A percentile compares a stretch with the other conserved stretches of the same genome.
These are phyloP conservation scores for Trichophyton verrucosum DNA, from an alignment of 2,329 filamentous ascomycete species.

Conservation along the genomic window DNA sequence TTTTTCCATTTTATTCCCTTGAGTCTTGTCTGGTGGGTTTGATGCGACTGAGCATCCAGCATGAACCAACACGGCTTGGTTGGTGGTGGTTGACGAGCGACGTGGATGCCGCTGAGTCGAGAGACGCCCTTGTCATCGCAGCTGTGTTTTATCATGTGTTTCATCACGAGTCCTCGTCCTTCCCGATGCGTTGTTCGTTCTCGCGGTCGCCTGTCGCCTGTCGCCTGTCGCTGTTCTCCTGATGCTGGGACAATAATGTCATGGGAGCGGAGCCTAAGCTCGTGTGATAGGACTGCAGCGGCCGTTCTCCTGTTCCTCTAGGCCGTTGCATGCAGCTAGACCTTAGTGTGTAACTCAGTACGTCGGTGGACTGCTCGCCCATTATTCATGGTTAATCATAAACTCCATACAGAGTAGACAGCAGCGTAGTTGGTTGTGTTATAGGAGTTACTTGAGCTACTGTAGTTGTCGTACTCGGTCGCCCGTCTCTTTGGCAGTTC, in stretches of 20 bases:
- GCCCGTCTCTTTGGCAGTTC: neutral
- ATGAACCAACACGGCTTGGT: neutral
- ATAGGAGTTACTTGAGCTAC: too few species aligned
- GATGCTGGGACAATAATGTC: neutral
- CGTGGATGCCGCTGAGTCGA: neutral
- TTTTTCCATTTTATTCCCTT: neutral
- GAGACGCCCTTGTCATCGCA: neutral
- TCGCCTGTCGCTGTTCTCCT: neutral
- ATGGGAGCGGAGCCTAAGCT: neutral
- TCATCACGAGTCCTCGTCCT: neutral
- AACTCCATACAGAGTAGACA: neutral
- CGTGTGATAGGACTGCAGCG: neutral
- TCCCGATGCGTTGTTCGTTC: neutral
- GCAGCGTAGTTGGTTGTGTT: neutral
- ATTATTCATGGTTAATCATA: neutral
- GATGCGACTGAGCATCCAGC: neutral
- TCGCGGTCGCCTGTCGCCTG: too few species aligned
- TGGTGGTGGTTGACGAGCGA: neutral
- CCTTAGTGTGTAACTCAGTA: too few species aligned
- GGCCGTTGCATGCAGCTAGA: neutral
- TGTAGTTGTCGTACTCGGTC: too few species aligned
- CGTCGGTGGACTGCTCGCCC: neutral
- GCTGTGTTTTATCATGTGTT: slow-evolving; percentile 2
- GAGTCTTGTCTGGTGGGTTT: too few species aligned
- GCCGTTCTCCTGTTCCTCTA: neutral